Percentiles rank a stretch among this genome's conserved stretches.
These are phyloP conservation scores for Lupinus albus DNA, from an alignment of 306 rosid genomes.

Conservation along the genomic window DNA sequence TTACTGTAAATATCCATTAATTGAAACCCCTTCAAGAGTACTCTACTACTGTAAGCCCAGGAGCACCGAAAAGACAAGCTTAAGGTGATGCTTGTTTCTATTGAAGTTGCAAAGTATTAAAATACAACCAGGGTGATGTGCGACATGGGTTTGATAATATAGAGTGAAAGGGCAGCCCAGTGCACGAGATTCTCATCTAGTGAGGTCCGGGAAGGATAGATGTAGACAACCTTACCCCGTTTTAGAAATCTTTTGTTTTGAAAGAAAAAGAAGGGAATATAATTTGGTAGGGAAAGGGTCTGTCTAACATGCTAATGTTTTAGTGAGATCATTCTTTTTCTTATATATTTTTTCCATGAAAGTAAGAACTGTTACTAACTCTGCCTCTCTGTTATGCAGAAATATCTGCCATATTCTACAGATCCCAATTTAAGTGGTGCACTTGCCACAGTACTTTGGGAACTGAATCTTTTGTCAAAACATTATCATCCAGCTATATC, in stretches of 20 bases:
- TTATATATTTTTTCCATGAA: not conserved
- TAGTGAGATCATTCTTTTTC: not conserved
- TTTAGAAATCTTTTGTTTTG: too few relatives aligned
- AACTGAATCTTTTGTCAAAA: slow-evolving; percentile 72
- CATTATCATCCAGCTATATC: slow-evolving; percentile 85
- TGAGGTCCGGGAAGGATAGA: too few relatives aligned
- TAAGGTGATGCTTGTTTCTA: slow-evolving; percentile 4
- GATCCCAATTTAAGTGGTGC: slow-evolving; percentile 98
- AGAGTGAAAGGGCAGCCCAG: too few relatives aligned
- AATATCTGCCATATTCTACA: slow-evolving; percentile 73
- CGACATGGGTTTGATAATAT: too few relatives aligned
- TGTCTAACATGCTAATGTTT: not conserved
- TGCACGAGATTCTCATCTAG: too few relatives aligned
- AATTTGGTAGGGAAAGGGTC: too few relatives aligned
- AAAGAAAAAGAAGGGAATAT: too few relatives aligned
- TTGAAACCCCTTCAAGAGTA: too few relatives aligned
- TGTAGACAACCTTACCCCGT: too few relatives aligned
- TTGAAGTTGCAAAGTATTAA: not conserved
- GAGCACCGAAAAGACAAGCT: not conserved
- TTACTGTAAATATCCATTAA: too few relatives aligned
- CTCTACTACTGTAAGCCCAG: too few relatives aligned
- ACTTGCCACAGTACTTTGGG: slow-evolving; percentile 96
- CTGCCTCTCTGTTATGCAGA: slow-evolving; percentile 55
- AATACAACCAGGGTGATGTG: too few relatives aligned
- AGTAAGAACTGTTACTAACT: not conserved